phyloP scores from a whole-genome alignment of 352 stramenopile species.

The Hyaloperonospora brassicae region DNA sequence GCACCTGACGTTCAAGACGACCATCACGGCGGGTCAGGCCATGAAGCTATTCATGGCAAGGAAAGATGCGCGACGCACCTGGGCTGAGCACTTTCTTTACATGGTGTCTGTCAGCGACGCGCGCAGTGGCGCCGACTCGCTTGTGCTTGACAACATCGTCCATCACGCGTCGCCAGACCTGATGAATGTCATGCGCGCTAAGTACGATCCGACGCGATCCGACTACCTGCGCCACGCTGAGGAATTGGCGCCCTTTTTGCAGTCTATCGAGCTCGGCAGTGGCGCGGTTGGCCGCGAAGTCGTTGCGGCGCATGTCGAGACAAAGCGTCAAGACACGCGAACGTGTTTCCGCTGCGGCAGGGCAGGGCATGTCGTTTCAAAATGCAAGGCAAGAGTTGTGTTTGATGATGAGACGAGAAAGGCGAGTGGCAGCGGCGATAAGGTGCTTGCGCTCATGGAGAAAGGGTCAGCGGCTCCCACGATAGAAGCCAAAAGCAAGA shows the following conservation, averaged over 20 bases:
- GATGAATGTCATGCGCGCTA: too few species aligned
- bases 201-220: not conserved
- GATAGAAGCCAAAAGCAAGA: too few species aligned
- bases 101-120: not conserved
- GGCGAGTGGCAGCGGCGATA: too few species aligned
- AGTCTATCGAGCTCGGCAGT: not conserved
- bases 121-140: not conserved
- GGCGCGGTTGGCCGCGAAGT: not conserved
- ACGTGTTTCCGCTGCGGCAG: too few species aligned
- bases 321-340: too few species aligned
- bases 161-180: too few species aligned
- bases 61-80: not conserved
- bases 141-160: slow-evolving; percentile 4
- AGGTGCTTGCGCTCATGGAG: too few species aligned
- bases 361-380: too few species aligned
- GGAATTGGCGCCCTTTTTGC: slow-evolving; percentile 2
- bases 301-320: too few species aligned
- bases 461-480: not conserved
- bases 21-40: slow-evolving; percentile 1
- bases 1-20: slow-evolving; percentile 3
- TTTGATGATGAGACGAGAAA: too few species aligned
- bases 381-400: too few species aligned
- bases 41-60: slow-evolving; percentile 1
- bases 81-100: slow-evolving; percentile 6
- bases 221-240: slow-evolving; percentile 5